Conservation (phyloP, 345 rosid genomes). For the Raphanus raphanistrum region DNA sequence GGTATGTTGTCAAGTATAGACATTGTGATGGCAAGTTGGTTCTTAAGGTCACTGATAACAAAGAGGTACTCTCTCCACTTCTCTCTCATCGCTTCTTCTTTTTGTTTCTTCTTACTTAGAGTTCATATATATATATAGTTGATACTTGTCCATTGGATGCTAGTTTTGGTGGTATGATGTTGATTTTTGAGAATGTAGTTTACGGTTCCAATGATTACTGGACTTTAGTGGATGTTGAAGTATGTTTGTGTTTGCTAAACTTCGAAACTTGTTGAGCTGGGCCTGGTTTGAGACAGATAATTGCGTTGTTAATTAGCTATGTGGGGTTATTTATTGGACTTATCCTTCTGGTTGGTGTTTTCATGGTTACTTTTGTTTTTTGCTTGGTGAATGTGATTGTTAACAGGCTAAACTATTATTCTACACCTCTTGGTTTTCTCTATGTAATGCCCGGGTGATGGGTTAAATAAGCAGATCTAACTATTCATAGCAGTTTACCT, state of each 20-base stretch:
- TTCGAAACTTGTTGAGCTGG: no score
- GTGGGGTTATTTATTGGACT: neutral
- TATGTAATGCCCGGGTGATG: neutral
- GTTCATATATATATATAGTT: neutral
- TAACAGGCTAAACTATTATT: no score
- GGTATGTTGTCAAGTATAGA: slow-evolving; percentile 87
- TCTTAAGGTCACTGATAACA: slow-evolving; percentile 97
- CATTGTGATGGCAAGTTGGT: slow-evolving; percentile 94
- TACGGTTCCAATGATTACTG: neutral
- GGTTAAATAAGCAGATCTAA: neutral
- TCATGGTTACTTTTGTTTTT: neutral
- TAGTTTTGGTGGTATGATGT: neutral
- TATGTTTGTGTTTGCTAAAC: no score
- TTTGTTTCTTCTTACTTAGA: neutral
- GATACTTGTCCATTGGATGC: neutral
- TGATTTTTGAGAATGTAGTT: neutral
- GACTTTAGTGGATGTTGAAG: no score
- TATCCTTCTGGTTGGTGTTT: neutral
- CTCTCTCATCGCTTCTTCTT: neutral
- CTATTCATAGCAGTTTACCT: neutral
- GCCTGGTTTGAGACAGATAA: no score
- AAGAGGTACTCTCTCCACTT: slow-evolving; percentile 46
- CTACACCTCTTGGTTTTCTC: no score
- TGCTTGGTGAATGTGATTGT: no score
- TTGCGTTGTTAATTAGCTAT: no score